phyloP scores from a whole-genome alignment of 306 rosid species.

The Rosa multiflora region DNA sequence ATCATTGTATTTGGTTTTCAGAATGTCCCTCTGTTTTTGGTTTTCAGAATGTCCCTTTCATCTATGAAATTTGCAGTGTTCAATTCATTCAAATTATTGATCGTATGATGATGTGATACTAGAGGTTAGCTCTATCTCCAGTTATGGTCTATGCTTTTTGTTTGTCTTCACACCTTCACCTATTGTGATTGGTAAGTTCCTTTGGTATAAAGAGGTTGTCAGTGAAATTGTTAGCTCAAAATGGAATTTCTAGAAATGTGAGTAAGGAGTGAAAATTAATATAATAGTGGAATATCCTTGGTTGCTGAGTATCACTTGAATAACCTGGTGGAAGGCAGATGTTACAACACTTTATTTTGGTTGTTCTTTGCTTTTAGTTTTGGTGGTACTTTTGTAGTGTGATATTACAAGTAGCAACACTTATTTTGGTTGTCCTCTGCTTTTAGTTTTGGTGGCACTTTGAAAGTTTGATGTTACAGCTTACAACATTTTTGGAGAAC shows the following conservation, averaged over 20 bases:
- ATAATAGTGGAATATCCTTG: background rate
- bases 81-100: background rate
- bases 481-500: background rate
- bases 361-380: background rate
- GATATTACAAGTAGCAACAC: background rate
- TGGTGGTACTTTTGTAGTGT: background rate
- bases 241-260: background rate
- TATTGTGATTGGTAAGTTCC: background rate
- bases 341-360: background rate
- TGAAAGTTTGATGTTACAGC: conserved; percentile 2
- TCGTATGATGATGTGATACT: background rate
- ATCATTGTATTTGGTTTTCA: too few relatives aligned
- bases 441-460: background rate
- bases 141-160: conserved; percentile 17
- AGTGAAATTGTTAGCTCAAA: background rate
- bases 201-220: background rate
- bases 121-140: conserved; percentile 8
- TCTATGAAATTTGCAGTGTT: background rate
- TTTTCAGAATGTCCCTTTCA: background rate
- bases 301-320: background rate
- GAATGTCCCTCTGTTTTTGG: background rate
- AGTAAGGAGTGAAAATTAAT: background rate
- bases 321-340: conserved; percentile 2
- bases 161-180: conserved; percentile 8
- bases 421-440: background rate